These are phyloP conservation scores for Wallemia mellicola DNA, from an alignment of 1,284 basidiomycete species.

Conservation along the genomic window DNA sequence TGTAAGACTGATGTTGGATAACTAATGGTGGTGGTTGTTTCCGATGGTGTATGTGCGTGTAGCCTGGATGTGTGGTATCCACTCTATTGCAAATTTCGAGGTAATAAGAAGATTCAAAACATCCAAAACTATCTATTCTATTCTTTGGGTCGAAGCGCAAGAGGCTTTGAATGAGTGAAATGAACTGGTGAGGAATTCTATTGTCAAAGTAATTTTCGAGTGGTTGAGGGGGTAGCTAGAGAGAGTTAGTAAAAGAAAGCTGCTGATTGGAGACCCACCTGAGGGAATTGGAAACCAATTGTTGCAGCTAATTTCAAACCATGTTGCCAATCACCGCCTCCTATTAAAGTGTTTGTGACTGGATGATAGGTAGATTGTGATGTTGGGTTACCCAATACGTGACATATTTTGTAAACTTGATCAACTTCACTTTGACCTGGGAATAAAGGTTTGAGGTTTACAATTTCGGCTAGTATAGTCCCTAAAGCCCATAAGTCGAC, in stretches of 20 bases:
- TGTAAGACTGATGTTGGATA: conserved; percentile 1
- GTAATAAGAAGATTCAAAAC: conserved; percentile 67
- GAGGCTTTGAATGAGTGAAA: conserved; percentile 74
- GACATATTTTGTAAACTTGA: conserved; percentile 67
- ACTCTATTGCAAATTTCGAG: conserved; percentile 35
- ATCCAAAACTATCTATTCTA: conserved; percentile 57
- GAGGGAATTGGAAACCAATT: conserved; percentile 69
- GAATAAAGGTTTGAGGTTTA: conserved; percentile 84
- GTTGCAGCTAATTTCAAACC: conserved; percentile 61
- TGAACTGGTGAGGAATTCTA: conserved; percentile 17
- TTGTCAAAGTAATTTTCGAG: conserved; percentile 5
- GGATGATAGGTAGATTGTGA: background rate
- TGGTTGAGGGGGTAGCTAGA: background rate
- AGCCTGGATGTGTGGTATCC: conserved; percentile 24
- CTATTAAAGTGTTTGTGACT: conserved; percentile 17
- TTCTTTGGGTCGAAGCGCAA: conserved; percentile 69
- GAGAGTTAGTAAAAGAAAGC: conserved; percentile 4
- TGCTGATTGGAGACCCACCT: conserved; percentile 23
- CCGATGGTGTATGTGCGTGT: conserved; percentile 12
- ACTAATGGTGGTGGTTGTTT: conserved; percentile 1
- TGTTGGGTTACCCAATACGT: conserved; percentile 68
- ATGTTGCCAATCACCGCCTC: conserved; percentile 62
- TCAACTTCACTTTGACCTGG: conserved; percentile 90
- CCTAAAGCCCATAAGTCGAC: conserved; percentile 99
- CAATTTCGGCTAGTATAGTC: conserved; percentile 85